These are phyloP conservation scores for Linderniella brevidens DNA, from an alignment of 257 asterid genomes.

Conservation along the genomic window DNA sequence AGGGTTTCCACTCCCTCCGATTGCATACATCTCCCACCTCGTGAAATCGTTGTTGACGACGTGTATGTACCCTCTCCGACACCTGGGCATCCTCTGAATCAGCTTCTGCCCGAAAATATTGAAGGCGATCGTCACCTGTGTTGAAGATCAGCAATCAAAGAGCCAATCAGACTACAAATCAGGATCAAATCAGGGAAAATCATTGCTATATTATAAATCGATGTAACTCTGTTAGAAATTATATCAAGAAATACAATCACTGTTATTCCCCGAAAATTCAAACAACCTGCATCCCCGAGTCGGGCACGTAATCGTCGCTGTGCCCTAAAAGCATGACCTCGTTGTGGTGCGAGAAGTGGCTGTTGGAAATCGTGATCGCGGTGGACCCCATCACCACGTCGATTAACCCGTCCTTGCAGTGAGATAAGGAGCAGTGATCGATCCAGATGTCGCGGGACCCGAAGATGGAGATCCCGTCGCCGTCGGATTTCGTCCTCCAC, in stretches of 20 bases:
- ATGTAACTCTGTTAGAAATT: no score
- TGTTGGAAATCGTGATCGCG: conserved; percentile 48
- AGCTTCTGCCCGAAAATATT: conserved; percentile 47
- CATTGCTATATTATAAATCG: no score
- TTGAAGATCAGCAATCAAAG: no score
- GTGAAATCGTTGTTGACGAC: conserved; percentile 69
- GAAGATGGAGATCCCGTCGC: conserved; percentile 58
- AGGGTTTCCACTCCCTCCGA: conserved; percentile 72
- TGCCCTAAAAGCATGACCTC: conserved; percentile 68
- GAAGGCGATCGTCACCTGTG: conserved; percentile 59
- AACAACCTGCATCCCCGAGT: conserved; percentile 78
- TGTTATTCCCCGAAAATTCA: no score
- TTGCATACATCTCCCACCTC: conserved; percentile 78
- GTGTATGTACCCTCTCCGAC: conserved; percentile 63
- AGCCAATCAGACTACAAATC: no score
- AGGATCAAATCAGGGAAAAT: no score
- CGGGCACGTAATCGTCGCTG: conserved; percentile 49
- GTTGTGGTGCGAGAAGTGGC: conserved; percentile 51
- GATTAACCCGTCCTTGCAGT: conserved; percentile 58
- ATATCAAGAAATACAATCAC: no score
- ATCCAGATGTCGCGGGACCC: conserved; percentile 56
- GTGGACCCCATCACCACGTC: conserved; percentile 70
- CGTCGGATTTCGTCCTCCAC: conserved; percentile 39
- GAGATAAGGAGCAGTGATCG: conserved; percentile 51
- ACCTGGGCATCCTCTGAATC: conserved; percentile 70